Evolutionary conservation across 768 basidiomycete genomes (phyloP).

Genomic region (Lactifluus hygrophoroides): DNA sequence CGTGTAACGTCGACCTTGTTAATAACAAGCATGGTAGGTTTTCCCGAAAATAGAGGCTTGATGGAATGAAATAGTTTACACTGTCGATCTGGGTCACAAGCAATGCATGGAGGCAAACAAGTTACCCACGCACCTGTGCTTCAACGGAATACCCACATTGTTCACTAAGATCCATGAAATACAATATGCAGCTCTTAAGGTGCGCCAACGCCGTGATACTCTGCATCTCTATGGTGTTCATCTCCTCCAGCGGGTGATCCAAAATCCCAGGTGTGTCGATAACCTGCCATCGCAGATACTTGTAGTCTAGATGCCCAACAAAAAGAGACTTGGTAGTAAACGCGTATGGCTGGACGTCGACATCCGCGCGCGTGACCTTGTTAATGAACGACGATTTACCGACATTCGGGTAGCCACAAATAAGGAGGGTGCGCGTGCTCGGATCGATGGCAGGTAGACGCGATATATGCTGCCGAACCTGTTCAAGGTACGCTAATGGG

Average conservation of each 20-base stretch:
- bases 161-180: conserved; percentile 98
- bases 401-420: conserved; percentile 99
- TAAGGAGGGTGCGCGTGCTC: conserved; percentile 92
- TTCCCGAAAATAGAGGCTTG: conserved; percentile 91
- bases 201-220: conserved; percentile 97
- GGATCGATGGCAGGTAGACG: conserved; percentile 98
- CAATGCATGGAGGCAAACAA: not conserved
- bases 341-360: conserved; percentile 98
- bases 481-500: conserved; percentile 94
- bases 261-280: conserved; percentile 98
- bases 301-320: conserved; percentile 98
- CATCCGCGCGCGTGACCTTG: conserved; percentile 98
- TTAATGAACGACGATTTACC: conserved; percentile 99
- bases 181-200: conserved; percentile 86
- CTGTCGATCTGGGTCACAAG: conserved; percentile 32
- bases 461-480: conserved; percentile 97
- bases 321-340: conserved; percentile 99
- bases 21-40: conserved; percentile 89
- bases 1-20: conserved; percentile 97
- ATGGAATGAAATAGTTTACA: conserved; percentile 99
- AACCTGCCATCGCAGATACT: conserved; percentile 98
- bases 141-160: conserved; percentile 97
- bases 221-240: conserved; percentile 99
- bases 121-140: conserved; percentile 64
- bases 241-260: conserved; percentile 97